phyloP scores from a whole-genome alignment of 495 filamentous ascomycete species.

The Corynascus novoguineensis region DNA sequence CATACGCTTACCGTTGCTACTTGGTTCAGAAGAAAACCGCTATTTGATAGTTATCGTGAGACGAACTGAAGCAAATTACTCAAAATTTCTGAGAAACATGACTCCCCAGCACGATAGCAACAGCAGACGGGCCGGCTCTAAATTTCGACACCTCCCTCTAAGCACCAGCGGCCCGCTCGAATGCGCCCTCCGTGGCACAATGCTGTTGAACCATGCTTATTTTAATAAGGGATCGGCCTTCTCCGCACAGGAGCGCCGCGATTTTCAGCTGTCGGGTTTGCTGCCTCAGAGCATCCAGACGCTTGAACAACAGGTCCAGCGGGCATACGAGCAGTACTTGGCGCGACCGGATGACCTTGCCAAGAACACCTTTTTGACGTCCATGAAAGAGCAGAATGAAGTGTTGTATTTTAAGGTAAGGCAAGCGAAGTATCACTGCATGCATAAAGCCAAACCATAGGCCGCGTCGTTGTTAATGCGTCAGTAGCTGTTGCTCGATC shows the following conservation, averaged over 20 bases:
- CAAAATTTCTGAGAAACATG: too few species aligned
- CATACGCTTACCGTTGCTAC: too few species aligned
- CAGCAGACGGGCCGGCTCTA: too few species aligned
- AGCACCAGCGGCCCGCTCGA: constrained; percentile 58
- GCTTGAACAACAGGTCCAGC: constrained; percentile 69
- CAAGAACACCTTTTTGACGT: constrained; percentile 83
- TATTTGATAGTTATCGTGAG: too few species aligned
- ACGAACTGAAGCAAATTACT: too few species aligned
- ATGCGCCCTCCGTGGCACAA: constrained; percentile 54
- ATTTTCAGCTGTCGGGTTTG: constrained; percentile 66
- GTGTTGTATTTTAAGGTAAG: constrained; percentile 66
- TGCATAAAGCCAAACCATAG: background rate
- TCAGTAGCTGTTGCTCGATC: constrained; percentile 38
- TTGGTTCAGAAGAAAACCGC: too few species aligned
- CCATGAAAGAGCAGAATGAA: constrained; percentile 78
- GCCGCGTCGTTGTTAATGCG: background rate
- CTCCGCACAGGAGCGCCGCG: constrained; percentile 57
- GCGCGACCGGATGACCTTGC: constrained; percentile 55
- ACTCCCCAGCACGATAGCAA: too few species aligned
- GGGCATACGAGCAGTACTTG: constrained; percentile 76
- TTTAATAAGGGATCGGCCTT: constrained; percentile 86
- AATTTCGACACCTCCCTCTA: constrained; percentile 57
- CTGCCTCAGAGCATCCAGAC: constrained; percentile 69
- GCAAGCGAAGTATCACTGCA: background rate
- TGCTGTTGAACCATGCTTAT: constrained; percentile 60